Conservation (phyloP, 1,284 basidiomycete genomes). For the Moesziomyces sp. region DNA sequence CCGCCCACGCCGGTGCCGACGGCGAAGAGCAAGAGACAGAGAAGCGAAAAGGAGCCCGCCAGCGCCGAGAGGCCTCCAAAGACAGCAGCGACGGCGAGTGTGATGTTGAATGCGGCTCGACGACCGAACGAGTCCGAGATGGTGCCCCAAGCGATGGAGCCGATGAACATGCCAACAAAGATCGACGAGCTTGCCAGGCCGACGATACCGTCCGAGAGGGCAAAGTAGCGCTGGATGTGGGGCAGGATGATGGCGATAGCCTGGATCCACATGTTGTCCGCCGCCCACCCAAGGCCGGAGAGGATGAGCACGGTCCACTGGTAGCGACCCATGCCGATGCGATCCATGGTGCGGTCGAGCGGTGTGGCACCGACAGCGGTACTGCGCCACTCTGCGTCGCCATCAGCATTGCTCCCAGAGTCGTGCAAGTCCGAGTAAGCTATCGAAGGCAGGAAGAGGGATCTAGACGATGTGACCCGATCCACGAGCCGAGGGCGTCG, state of each 20-base stretch:
- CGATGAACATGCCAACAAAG: constrained; percentile 96
- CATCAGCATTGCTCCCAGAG: neutral
- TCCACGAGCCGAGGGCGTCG: constrained; percentile 38
- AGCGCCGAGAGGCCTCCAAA: constrained; percentile 87
- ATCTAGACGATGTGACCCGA: constrained; percentile 26
- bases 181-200: constrained; percentile 81
- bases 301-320: constrained; percentile 60
- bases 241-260: constrained; percentile 86
- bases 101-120: constrained; percentile 88
- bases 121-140: constrained; percentile 74
- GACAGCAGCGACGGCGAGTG: constrained; percentile 85
- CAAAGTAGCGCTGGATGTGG: constrained; percentile 79
- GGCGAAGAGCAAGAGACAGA: constrained; percentile 84
- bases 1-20: constrained; percentile 88
- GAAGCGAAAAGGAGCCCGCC: constrained; percentile 76
- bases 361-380: constrained; percentile 44
- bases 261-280: constrained; percentile 67
- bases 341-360: constrained; percentile 77
- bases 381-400: constrained; percentile 38
- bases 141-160: constrained; percentile 74
- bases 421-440: constrained; percentile 16
- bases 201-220: constrained; percentile 78
- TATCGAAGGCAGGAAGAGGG: constrained; percentile 29
- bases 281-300: constrained; percentile 61
- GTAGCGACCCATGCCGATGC: constrained; percentile 82